Conservation (phyloP, 2,329 filamentous ascomycete species). For the Claviceps pazoutovae region DNA sequence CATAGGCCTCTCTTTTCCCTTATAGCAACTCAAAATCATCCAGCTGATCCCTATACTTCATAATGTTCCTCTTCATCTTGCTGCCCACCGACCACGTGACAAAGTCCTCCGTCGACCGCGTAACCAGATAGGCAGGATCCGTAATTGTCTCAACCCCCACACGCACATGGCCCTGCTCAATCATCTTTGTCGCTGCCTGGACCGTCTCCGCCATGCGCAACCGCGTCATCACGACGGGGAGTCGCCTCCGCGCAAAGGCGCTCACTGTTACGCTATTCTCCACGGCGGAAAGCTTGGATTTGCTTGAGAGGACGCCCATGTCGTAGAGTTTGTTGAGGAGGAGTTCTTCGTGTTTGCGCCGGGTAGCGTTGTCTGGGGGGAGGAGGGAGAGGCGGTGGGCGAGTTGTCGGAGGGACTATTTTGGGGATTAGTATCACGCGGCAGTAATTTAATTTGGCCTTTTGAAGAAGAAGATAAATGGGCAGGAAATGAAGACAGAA, state of each 20-base stretch:
- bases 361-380: conserved; percentile 62
- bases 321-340: conserved; percentile 85
- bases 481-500: not conserved
- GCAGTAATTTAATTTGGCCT: not conserved
- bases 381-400: conserved; percentile 79
- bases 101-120: conserved; percentile 84
- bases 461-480: not conserved
- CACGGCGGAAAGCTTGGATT: conserved; percentile 67
- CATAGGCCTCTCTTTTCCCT: not conserved
- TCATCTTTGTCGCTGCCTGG: conserved; percentile 68
- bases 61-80: conserved; percentile 93
- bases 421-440: not conserved
- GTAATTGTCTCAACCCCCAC: conserved; percentile 84
- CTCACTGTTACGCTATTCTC: conserved; percentile 83
- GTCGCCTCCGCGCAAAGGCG: conserved; percentile 67
- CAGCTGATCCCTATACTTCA: conserved; percentile 87
- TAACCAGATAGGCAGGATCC: conserved; percentile 80
- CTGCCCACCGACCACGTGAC: conserved; percentile 92
- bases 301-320: conserved; percentile 71
- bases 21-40: conserved; percentile 89
- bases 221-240: conserved; percentile 84
- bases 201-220: conserved; percentile 86
- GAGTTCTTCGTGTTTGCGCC: conserved; percentile 72
- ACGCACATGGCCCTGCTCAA: conserved; percentile 87
- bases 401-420: conserved; percentile 68